Evolutionary conservation across 345 rosid genomes (phyloP).

Genomic region (Carallia brachiata): DNA sequence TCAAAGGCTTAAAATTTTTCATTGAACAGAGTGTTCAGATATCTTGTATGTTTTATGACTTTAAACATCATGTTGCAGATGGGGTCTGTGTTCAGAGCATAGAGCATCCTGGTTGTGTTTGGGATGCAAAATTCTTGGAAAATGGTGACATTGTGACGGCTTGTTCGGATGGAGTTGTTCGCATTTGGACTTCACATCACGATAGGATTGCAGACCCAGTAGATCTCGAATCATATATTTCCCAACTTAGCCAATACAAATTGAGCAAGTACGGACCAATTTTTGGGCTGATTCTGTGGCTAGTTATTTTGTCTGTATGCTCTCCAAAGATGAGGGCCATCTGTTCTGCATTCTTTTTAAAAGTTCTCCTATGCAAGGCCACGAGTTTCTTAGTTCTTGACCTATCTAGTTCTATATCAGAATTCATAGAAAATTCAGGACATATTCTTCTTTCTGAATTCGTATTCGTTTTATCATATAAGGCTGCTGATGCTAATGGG

Average conservation of each 20-base stretch:
- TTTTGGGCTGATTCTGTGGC: neutral
- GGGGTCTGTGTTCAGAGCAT: conserved; percentile 89
- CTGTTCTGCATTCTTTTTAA: too few species aligned
- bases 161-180: conserved; percentile 87
- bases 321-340: neutral
- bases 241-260: conserved; percentile 68
- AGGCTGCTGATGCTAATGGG: neutral
- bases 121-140: conserved; percentile 93
- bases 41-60: conserved; percentile 9
- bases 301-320: neutral
- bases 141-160: conserved; percentile 94
- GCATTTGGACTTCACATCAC: conserved; percentile 75
- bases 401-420: neutral
- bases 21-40: conserved; percentile 7
- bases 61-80: conserved; percentile 49
- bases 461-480: too few species aligned
- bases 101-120: conserved; percentile 98
- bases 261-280: conserved; percentile 61
- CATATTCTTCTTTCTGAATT: too few species aligned
- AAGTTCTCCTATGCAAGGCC: neutral
- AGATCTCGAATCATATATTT: conserved; percentile 64
- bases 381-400: neutral
- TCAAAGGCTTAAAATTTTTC: neutral
- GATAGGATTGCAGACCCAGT: conserved; percentile 60
- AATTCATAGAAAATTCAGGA: neutral